These are phyloP conservation scores for Leptographium lundbergii DNA, from an alignment of 2,329 filamentous ascomycete species.

Conservation along the genomic window DNA sequence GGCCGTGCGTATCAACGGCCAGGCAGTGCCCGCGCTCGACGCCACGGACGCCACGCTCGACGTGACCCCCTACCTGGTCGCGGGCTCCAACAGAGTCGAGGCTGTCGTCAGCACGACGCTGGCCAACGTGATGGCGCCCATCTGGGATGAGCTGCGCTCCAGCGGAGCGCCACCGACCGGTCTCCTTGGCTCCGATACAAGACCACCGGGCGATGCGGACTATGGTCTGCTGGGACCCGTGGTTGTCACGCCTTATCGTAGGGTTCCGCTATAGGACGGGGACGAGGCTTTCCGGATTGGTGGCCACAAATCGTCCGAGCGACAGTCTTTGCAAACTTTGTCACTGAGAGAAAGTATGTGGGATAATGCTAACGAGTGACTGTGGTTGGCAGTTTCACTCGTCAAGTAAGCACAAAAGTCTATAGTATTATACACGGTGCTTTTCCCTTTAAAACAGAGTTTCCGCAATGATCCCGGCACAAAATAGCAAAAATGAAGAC, in stretches of 20 bases:
- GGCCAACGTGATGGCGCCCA: slow-evolving; percentile 3
- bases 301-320: too few species aligned
- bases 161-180: background rate
- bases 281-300: background rate
- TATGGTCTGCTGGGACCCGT: slow-evolving; percentile 2
- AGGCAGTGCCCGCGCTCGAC: slow-evolving; percentile 4
- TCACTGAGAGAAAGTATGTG: too few species aligned
- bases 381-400: too few species aligned
- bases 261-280: background rate
- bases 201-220: background rate
- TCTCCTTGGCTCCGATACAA: slow-evolving; percentile 1
- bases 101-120: slow-evolving; percentile 5
- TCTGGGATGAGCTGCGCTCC: slow-evolving; percentile 2
- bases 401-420: too few species aligned
- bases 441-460: too few species aligned
- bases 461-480: too few species aligned
- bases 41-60: slow-evolving; percentile 1
- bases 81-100: slow-evolving; percentile 2
- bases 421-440: too few species aligned
- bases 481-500: too few species aligned
- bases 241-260: background rate
- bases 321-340: too few species aligned
- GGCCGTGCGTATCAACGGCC: slow-evolving; percentile 1
- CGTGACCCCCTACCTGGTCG: slow-evolving; percentile 1
- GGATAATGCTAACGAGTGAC: too few species aligned